Evolutionary conservation across 805 yeast species (phyloP), one percentile per base, ranked within the genome.

Genomic region (Lipomyces yamadae): DNA sequence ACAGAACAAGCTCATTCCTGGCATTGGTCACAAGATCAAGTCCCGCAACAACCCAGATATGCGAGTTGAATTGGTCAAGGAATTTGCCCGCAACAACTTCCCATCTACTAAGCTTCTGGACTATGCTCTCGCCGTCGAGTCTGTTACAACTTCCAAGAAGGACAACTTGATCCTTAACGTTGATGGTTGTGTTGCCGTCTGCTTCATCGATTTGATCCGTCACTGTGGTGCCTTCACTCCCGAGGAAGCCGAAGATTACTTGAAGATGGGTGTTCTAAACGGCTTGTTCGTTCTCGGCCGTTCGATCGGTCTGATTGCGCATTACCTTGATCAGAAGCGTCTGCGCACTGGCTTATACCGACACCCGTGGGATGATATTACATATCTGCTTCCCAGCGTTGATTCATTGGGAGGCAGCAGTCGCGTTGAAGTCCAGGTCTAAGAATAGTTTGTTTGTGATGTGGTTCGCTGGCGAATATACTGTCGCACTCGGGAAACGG

Each of bases 361-460:
- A 61, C 83, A 81, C 71, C 83, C 84, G 15, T 81, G 83, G 83
- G 83, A 81, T 68, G 83, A 81, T 67, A 81, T 81, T 72, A 81
- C 83, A 64, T 81, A 81, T 56, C 37, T 68, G 60, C 61, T 68
- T 15, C 71, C 71, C 8, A 60, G 64, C 5, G 59, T 57, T 32
- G 66, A 66, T 18, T 60, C 66, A 53, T 37, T 66, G 58, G 67
- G 69, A 39, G 66, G 66, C 35, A 45, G 34, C 50, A 52, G 54
- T n/a, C 61, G 69, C 18, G 69, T 66, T 6, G 69, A 66, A 39
- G 69, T 66, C 10, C 48, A 34, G 18, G 57, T 66, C 37, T 66
- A 66, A 24, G 24, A 24, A 42, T 15, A 42, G 48, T 42, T 42
- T 42, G 48, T n/a, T 24, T 42, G 39, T 42, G 24, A 15, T 42